Conservation (phyloP, 768 basidiomycete genomes). For the Termitomyces sp. region DNA sequence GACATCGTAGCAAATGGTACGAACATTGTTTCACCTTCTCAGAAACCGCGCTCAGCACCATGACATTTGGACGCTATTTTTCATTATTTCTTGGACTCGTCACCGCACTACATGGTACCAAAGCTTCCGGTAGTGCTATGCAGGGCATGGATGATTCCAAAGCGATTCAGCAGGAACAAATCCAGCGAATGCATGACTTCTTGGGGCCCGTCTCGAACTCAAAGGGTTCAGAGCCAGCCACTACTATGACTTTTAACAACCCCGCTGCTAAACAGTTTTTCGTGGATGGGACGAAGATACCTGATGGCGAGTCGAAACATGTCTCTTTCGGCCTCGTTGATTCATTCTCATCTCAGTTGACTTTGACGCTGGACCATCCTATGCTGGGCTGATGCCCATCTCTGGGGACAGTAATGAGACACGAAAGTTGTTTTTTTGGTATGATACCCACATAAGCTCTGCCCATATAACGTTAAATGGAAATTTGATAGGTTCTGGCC, state of each 20-base stretch:
- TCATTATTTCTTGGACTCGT: constrained; percentile 12
- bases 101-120: constrained; percentile 12
- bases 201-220: constrained; percentile 23
- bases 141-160: constrained; percentile 36
- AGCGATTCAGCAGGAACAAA: constrained; percentile 41
- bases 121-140: constrained; percentile 24
- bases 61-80: constrained; percentile 1
- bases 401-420: constrained; percentile 52
- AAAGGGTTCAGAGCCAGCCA: constrained; percentile 11
- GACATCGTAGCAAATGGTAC: not conserved
- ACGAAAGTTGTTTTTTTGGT: constrained; percentile 50
- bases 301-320: constrained; percentile 28
- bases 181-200: constrained; percentile 33
- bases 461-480: not conserved
- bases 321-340: not conserved
- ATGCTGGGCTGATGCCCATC: constrained; percentile 65
- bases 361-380: constrained; percentile 66
- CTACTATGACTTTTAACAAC: constrained; percentile 55
- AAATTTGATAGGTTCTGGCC: constrained; percentile 61
- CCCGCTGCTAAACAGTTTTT: constrained; percentile 48
- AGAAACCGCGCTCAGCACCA: not conserved
- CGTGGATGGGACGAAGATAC: constrained; percentile 42
- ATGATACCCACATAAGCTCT: not conserved
- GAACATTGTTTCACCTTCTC: not conserved
- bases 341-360: constrained; percentile 30